Conservation (phyloP, 2,329 filamentous ascomycete genomes). For the Fusarium concolor region DNA sequence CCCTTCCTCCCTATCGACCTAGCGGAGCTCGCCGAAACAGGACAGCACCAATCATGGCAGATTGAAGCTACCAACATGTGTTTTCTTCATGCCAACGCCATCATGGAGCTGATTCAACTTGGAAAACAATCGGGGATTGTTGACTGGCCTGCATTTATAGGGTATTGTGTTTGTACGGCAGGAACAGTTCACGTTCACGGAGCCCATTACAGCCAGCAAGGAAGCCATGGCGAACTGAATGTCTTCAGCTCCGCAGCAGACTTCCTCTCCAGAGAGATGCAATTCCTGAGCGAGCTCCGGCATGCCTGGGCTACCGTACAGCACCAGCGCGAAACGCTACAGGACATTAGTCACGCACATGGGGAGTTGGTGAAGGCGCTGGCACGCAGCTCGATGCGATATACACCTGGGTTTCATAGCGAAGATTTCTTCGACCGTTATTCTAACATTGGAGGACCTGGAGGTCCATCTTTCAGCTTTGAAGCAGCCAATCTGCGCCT, state of each 20-base stretch:
- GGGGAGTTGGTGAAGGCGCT: slow-evolving; percentile 81
- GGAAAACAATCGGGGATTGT: slow-evolving; percentile 79
- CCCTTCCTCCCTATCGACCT: slow-evolving; percentile 89
- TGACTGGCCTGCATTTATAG: slow-evolving; percentile 88
- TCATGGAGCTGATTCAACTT: slow-evolving; percentile 83
- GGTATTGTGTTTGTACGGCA: slow-evolving; percentile 87
- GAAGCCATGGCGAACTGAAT: slow-evolving; percentile 65
- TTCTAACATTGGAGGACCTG: slow-evolving; percentile 64
- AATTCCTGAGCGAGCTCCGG: slow-evolving; percentile 79
- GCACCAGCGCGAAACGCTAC: slow-evolving; percentile 82
- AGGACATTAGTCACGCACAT: slow-evolving; percentile 82
- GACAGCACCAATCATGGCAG: slow-evolving; percentile 92
- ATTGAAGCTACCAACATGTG: slow-evolving; percentile 91
- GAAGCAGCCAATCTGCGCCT: slow-evolving; percentile 81
- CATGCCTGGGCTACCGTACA: slow-evolving; percentile 82
- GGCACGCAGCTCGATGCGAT: slow-evolving; percentile 73
- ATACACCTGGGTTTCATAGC: slow-evolving; percentile 83
- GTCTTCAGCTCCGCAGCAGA: slow-evolving; percentile 73
- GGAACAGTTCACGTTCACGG: slow-evolving; percentile 91
- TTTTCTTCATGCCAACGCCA: slow-evolving; percentile 87
- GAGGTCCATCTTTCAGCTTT: slow-evolving; percentile 71
- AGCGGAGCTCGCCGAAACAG: slow-evolving; percentile 80
- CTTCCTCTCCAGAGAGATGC: slow-evolving; percentile 81
- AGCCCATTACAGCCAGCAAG: slow-evolving; percentile 75
- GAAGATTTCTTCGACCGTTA: slow-evolving; percentile 92